Percentiles rank a stretch among this genome's conserved stretches.
These are phyloP conservation scores for Panicum miliaceum DNA, from an alignment of 176 grass and related monocot species.

Conservation along the genomic window DNA sequence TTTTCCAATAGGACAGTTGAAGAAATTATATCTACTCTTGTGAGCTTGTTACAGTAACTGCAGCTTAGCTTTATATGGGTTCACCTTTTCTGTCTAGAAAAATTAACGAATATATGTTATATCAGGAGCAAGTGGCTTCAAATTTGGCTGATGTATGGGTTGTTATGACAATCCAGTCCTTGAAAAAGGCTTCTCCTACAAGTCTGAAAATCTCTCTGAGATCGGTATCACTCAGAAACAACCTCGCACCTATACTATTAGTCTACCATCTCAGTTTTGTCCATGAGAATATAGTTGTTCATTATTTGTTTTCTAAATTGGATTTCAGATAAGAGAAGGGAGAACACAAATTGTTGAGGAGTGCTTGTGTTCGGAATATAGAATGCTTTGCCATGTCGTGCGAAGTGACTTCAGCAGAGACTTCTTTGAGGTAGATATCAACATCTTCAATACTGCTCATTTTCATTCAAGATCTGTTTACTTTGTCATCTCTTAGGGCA, in stretches of 20 bases:
- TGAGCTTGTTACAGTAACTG: conserved; percentile 52
- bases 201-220: conserved; percentile 84
- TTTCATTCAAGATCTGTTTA: not conserved
- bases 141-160: conserved; percentile 56
- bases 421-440: conserved; percentile 70
- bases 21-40: conserved; percentile 73
- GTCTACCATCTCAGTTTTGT: not conserved
- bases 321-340: conserved; percentile 85
- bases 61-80: conserved; percentile 6
- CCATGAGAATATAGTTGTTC: not conserved
- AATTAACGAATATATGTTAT: conserved; percentile 29
- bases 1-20: conserved; percentile 54
- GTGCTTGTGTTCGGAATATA: conserved; percentile 82
- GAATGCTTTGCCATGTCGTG: conserved; percentile 82
- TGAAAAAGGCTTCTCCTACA: conserved; percentile 81
- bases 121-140: conserved; percentile 70
- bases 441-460: not conserved
- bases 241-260: not conserved
- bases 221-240: conserved; percentile 50
- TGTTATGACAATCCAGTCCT: conserved; percentile 55
- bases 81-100: not conserved
- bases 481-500: not conserved
- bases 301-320: not conserved
- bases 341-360: conserved; percentile 66
- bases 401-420: conserved; percentile 79